Evolutionary conservation across 176 grass and related monocot species (phyloP), one percentile per base, ranked within the genome.

Genomic region (Pharus latifolius): DNA sequence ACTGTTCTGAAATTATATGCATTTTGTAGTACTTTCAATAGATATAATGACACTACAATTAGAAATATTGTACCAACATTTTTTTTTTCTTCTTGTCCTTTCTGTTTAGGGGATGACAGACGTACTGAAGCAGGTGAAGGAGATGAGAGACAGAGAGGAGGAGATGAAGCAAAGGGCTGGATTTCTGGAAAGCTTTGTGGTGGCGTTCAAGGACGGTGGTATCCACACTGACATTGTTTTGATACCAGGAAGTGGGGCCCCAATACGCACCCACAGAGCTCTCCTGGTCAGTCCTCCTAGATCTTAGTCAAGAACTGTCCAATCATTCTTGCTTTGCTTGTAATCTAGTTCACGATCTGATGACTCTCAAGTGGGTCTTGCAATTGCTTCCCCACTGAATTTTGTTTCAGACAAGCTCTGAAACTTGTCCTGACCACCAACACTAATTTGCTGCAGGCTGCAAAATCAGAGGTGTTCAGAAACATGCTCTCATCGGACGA

Each of bases 191-290:
- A 80, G 80, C 23, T 73, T 85, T 18, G 74, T 74, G 66, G 22
- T 56, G 34, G 83, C 83, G 34, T 72, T 91, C 77, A 66, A 75
- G 41, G 93, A 92, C 10, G n/a, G n/a, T n/a, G 78, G 69, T 28
- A 65, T 89, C 46, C 89, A 92, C 74, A 85, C 94, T 1, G 94
- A 98, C 70, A 93, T 98, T 13, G 0, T 85, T 35, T 52, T 98
- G 3, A 88, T 56, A 30, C 84, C 94, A 7, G 80, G 74, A 0
- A 73, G 18, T 48, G 94, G 94, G 58, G 31, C 50, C 1, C 83
- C 89, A 55, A 85, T 98, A 0, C 62, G 81, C 20, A 84, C 94
- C 51, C 94, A 98, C 72, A 92, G 70, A 60, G 86, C 89, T 43
- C 37, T 98, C 17, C 73, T 98, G 72, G 94, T 97, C 8, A 74